Conservation (phyloP, 805 yeast species). For the Saturnispora ahearnii region DNA sequence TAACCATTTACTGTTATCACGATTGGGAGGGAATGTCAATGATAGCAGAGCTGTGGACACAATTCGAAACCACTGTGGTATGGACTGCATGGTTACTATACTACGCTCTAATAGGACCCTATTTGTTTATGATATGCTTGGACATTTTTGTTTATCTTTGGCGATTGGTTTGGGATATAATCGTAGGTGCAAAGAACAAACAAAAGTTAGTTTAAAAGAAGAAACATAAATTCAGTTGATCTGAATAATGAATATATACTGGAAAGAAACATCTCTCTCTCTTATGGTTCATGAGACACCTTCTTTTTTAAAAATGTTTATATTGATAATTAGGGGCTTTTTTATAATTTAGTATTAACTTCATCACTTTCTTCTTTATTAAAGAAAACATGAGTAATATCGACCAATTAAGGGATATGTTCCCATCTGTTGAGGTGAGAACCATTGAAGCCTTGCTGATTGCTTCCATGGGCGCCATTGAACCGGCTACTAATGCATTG, state of each 20-base stretch:
- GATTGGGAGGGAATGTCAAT: background rate
- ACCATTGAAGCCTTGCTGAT: slow-evolving; percentile 70
- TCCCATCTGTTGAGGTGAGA: slow-evolving; percentile 67
- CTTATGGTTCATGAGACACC: background rate
- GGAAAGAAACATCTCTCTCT: no score
- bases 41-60: slow-evolving; percentile 1
- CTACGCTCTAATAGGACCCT: slow-evolving; percentile 16
- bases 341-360: background rate
- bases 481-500: slow-evolving; percentile 83
- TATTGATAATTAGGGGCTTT: background rate
- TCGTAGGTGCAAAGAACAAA: background rate
- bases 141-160: slow-evolving; percentile 21
- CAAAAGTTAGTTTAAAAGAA: background rate
- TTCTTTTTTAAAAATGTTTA: background rate
- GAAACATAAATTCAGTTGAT: background rate
- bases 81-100: slow-evolving; percentile 2
- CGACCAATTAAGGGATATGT: slow-evolving; percentile 65
- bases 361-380: background rate
- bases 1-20: background rate
- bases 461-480: slow-evolving; percentile 75
- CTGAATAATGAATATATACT: background rate
- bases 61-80: background rate
- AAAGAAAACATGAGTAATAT: background rate
- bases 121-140: slow-evolving; percentile 15
- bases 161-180: slow-evolving; percentile 11